Evolutionary conservation across 257 asterid genomes (phyloP), one percentile per base, ranked within the genome.

Genomic region (Plantago elongata): DNA sequence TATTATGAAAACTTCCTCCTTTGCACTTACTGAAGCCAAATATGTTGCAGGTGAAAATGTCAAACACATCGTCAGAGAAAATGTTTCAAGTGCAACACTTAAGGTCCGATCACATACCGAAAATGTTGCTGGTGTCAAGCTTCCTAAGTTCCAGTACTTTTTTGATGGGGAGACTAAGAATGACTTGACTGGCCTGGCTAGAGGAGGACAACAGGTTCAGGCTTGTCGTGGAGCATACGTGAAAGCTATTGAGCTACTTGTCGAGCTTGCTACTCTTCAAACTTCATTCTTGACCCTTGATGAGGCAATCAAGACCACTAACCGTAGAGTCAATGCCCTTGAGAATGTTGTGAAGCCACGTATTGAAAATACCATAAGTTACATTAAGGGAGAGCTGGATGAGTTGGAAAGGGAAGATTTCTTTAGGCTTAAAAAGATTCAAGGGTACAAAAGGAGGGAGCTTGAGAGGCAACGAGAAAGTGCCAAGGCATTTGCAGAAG

Each of bases 271-370:
- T 27, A 70, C 75, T 57, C 81, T 79, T 61, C 84, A 79, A 52
- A 79, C 81, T 12, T 79, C 84, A 13, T 79, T 79, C 70, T 55
- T 75, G 77, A 81, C 87, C 70, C 87, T 81, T 15, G 87, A 81
- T 44, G 83, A 78, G 17, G 87, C 87, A 12, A 81, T 81, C 75
- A 78, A 81, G 78, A 81, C 87, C 63, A 81, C 87, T 42, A 81
- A 81, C n/a, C 79, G 84, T 38, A 81, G 87, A 74, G 87, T 81
- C 60, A 81, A 75, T 59, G 87, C 87, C 2, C 61, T 81, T 48
- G 87, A 81, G 74, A 81, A 62, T 48, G 87, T 78, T 46, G 87
- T 81, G 64, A 81, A 81, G 70, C 87, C 87, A 9, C 63, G 81
- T 11, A 11, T 81, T 6, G 84, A 81, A 44, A 81, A 81, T 55